These are phyloP conservation scores for Plantago elongata DNA, from an alignment of 257 asterid species.

Conservation along the genomic window DNA sequence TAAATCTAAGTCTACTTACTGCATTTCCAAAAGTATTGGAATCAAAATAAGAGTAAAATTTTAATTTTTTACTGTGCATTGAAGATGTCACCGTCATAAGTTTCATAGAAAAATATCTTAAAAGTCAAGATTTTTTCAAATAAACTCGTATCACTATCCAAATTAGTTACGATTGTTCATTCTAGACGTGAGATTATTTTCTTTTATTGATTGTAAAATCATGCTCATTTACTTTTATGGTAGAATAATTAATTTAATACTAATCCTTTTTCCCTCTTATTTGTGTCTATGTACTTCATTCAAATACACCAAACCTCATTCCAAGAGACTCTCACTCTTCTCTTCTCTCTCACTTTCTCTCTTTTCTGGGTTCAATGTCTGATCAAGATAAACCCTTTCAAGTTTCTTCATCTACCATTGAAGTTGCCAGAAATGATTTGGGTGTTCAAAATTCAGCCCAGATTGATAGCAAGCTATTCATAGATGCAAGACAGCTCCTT, in stretches of 20 bases:
- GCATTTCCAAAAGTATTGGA: too few species aligned
- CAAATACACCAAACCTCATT: constrained; percentile 25
- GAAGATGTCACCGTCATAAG: too few species aligned
- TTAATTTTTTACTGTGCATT: too few species aligned
- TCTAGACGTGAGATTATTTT: too few species aligned
- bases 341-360: constrained; percentile 15
- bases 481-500: constrained; percentile 35
- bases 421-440: constrained; percentile 6
- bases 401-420: constrained; percentile 18
- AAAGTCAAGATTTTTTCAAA: too few species aligned
- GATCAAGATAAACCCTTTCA: constrained; percentile 25
- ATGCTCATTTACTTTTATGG: too few species aligned
- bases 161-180: too few species aligned
- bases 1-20: too few species aligned
- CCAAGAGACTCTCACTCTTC: constrained; percentile 16
- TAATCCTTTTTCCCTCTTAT: constrained; percentile 37
- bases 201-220: too few species aligned
- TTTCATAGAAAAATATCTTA: too few species aligned
- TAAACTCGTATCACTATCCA: too few species aligned
- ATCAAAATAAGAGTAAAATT: too few species aligned
- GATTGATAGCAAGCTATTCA: constrained; percentile 31
- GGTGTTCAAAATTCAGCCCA: constrained; percentile 15
- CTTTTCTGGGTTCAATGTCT: constrained; percentile 24
- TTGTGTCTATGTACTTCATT: constrained; percentile 27
- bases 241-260: neutral